Base-by-base conservation (phyloP, 2,329 filamentous ascomycete species). In the Aquanectria penicillioides region DNA sequence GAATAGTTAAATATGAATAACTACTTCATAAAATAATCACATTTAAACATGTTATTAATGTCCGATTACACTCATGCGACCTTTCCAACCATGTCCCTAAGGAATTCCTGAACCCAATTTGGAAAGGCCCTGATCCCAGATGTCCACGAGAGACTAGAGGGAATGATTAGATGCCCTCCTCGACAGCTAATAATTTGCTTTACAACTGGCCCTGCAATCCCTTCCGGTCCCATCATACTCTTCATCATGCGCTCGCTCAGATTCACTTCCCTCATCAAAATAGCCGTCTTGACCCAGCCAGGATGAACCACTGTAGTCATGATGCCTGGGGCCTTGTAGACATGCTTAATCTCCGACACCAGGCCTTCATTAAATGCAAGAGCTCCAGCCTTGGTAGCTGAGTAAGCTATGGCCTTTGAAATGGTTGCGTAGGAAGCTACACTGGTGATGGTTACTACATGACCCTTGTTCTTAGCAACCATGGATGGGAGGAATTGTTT, bases 361-460 rank as follows among this genome's bases (percentile, higher is more conserved):
- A 89, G 73, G 0, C 79, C 88, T 71, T 91, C 87, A 70, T 91
- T 87, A 74, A 91, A 88, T 2, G 84, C 76, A 5, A 89, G 73
- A 1, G 86, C 83, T 0, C 85, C 87, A 2, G 87, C 82, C 75
- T 91, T 91, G 57, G 81, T 83, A 6, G 84, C 80, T 1, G 80
- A 78, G 74, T 91, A 91, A 73, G 90, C 86, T 18, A 86, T 83
- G 77, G 89, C 83, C 59, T 79, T 80, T 2, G 88, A 83, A 0
- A 85, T 80, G 2, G 81, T 77, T 6, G 84, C 68, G 71, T 84
- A 89, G 10, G 83, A 83, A 0, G 88, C 87, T 36, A 86, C 77
- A 8, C 82, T 86, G n/a, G 89, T 86, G 18, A 91, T 81, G 1
- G 86, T 91, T 18, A 91, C 85, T 29, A 91, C 74, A 79, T 89